Evolutionary conservation across 129 eudicot genomes (phyloP).

Genomic region (Calendula officinalis): DNA sequence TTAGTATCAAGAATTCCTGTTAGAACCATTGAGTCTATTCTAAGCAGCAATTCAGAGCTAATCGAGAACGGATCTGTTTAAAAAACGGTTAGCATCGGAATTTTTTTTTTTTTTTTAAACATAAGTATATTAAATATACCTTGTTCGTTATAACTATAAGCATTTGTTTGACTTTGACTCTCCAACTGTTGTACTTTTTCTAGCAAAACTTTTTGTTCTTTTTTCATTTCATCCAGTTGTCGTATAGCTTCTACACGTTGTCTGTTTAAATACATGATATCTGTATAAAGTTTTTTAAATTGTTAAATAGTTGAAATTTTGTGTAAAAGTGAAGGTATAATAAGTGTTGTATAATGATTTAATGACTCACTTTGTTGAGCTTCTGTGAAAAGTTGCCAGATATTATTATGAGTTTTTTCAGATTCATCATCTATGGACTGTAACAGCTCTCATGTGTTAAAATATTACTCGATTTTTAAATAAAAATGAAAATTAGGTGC

Average conservation of each 20-base stretch:
- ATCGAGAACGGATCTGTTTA: slow-evolving; percentile 37
- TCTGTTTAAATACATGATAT: slow-evolving; percentile 55
- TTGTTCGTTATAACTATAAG: slow-evolving; percentile 19
- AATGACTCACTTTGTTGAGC: slow-evolving; percentile 59
- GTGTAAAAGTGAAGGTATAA: not conserved
- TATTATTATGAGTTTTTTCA: slow-evolving; percentile 35
- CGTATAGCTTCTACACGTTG: slow-evolving; percentile 62
- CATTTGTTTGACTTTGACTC: slow-evolving; percentile 27
- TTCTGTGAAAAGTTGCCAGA: slow-evolving; percentile 61
- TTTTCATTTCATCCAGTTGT: slow-evolving; percentile 53
- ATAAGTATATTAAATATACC: slow-evolving; percentile 27
- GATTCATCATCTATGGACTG: slow-evolving; percentile 21
- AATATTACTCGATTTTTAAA: slow-evolving; percentile 5
- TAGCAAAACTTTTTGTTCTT: slow-evolving; percentile 37
- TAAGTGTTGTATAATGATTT: not conserved
- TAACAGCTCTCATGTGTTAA: slow-evolving; percentile 20
- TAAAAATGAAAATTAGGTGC: not conserved
- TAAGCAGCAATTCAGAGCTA: slow-evolving; percentile 58
- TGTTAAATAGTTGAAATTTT: not conserved
- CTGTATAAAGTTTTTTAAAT: slow-evolving; percentile 34
- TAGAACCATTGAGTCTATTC: slow-evolving; percentile 71
- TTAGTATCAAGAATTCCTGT: slow-evolving; percentile 43
- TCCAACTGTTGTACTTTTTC: slow-evolving; percentile 47
- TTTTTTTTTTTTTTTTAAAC: not conserved
- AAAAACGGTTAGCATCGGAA: slow-evolving; percentile 4